Evolutionary conservation across 345 rosid species (phyloP), one percentile per base, ranked within the genome.

Genomic region (Brassica rapa): DNA sequence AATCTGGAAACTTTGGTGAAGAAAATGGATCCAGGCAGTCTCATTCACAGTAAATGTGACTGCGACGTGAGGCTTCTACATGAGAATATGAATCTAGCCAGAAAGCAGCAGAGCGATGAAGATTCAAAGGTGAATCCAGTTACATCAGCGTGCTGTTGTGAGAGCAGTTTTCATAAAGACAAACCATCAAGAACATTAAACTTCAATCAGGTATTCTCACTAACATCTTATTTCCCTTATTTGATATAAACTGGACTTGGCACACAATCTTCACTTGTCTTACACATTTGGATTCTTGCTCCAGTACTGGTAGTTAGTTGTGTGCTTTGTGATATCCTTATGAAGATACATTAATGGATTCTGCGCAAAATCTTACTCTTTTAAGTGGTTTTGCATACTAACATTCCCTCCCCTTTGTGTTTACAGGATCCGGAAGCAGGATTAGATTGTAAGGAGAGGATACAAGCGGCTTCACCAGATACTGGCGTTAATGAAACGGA

Each of bases 401-500:
- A 74, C 29, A 23, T 15, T 32, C 10, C 1, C 9, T 19, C 16
- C 64, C 61, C 10, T 0, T 57, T 43, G 4, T 41, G 60, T 76
- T 78, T 72, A 39, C 90, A 94, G 98, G 89, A 79, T 76, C 68
- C 71, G 23, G 87, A 77, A 79, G 82, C 51, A 29, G 83, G 80
- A 75, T 23, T 73, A 30, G 72, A 57, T 69, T 73, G 70, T 21
- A 64, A 77, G 53, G 71, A 57, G 66, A 86, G 66, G 69, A 61
- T 51, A 23, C 43, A 51, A 24, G 46, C 63, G 16, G 63, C 73
- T 79, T 83, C 25, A 70, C 69, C 64, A n/a, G 77, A 62, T 37
- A 19, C 5, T 15, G 70, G 66, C 19, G 19, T 19, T 19, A 19
- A 19, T 19, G 19, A 88, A 46, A 76, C 73, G 2, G 84, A 79